Evolutionary conservation across 345 rosid species (phyloP).

Genomic region (Salix suchowensis): DNA sequence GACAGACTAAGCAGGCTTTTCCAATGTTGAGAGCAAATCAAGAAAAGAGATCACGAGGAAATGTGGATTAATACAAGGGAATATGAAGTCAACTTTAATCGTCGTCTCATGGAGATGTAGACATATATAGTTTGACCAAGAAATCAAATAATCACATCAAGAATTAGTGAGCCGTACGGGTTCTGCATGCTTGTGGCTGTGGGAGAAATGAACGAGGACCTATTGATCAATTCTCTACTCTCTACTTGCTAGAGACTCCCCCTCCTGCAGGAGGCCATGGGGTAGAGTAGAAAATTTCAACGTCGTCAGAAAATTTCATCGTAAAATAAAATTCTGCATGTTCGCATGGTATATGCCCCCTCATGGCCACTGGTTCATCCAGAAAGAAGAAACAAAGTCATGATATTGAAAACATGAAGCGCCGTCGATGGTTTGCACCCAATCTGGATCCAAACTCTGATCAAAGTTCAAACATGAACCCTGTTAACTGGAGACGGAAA

Average conservation of each 20-base stretch:
- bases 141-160: neutral
- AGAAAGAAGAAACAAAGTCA: neutral
- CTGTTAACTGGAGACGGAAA: neutral
- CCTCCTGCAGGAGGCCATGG: no score
- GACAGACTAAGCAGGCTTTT: neutral
- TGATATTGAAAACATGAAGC: neutral
- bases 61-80: neutral
- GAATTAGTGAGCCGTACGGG: no score
- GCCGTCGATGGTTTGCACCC: neutral
- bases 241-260: no score
- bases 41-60: neutral
- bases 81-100: neutral
- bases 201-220: no score
- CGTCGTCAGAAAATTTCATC: no score
- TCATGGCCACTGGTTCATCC: neutral
- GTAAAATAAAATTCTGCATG: neutral
- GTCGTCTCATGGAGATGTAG: neutral
- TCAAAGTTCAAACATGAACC: neutral
- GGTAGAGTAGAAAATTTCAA: no score
- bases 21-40: neutral
- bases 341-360: neutral
- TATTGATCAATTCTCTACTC: no score
- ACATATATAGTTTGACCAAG: neutral
- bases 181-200: no score
- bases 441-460: neutral